Evolutionary conservation across 805 yeast genomes (phyloP).

Genomic region (Hanseniaspora mollemarum): DNA sequence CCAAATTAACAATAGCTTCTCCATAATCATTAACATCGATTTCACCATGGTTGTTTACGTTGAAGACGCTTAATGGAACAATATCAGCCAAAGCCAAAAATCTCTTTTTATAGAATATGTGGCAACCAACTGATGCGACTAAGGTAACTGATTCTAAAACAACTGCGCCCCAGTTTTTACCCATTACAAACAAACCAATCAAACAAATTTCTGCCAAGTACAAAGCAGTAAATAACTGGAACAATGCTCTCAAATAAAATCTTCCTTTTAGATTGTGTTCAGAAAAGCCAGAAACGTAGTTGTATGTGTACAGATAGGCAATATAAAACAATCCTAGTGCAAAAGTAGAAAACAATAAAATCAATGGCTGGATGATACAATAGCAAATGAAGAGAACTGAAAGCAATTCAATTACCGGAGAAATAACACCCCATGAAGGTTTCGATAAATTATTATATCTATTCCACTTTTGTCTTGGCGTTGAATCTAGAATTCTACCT

Average conservation of each 20-base stretch:
- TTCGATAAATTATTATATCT: slow-evolving; percentile 53
- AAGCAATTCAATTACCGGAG: slow-evolving; percentile 67
- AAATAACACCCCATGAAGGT: slow-evolving; percentile 71
- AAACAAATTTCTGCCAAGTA: slow-evolving; percentile 62
- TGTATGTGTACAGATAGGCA: slow-evolving; percentile 52
- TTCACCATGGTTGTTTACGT: slow-evolving; percentile 6
- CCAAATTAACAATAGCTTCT: slow-evolving; percentile 31
- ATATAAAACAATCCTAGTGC: slow-evolving; percentile 47
- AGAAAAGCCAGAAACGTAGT: slow-evolving; percentile 51
- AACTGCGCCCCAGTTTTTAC: slow-evolving; percentile 68
- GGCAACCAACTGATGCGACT: slow-evolving; percentile 47
- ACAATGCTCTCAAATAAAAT: slow-evolving; percentile 58
- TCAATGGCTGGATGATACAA: slow-evolving; percentile 65
- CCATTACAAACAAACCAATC: slow-evolving; percentile 61
- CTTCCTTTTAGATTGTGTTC: slow-evolving; percentile 54
- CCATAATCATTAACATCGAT: no score
- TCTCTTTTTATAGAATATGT: slow-evolving; percentile 45
- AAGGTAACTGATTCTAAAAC: slow-evolving; percentile 54
- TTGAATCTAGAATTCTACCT: slow-evolving; percentile 61
- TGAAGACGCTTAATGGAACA: slow-evolving; percentile 54
- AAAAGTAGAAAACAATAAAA: slow-evolving; percentile 53
- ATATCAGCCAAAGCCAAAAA: slow-evolving; percentile 55
- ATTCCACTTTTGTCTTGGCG: slow-evolving; percentile 88
- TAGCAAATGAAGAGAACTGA: slow-evolving; percentile 63
- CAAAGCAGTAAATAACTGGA: slow-evolving; percentile 59